phyloP scores from a whole-genome alignment of 1,284 basidiomycete genomes.

The Ustanciosporium gigantosporum region DNA sequence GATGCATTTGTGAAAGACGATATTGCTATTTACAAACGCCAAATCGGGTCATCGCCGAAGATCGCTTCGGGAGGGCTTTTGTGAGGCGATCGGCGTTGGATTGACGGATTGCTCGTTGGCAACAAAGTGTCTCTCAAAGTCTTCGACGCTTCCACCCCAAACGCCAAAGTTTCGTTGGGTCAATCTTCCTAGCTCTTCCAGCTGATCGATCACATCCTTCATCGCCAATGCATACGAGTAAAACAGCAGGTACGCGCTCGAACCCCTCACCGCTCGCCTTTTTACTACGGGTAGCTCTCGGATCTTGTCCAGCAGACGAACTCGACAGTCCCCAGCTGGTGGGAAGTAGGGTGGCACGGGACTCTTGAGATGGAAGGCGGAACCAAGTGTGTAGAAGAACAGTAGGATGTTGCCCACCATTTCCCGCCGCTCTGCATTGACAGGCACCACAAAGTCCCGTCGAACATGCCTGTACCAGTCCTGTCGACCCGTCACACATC shows the following conservation, averaged over 20 bases:
- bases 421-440: constrained; percentile 74
- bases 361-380: constrained; percentile 83
- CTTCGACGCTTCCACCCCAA: constrained; percentile 40
- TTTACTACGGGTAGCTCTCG: constrained; percentile 77
- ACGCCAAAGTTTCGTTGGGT: constrained; percentile 52
- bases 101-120: constrained; percentile 8
- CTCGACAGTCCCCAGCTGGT: constrained; percentile 80
- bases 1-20: no score
- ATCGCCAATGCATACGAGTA: constrained; percentile 92
- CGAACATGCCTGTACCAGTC: constrained; percentile 85
- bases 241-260: constrained; percentile 80
- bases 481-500: constrained; percentile 87
- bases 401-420: constrained; percentile 89
- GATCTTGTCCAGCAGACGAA: constrained; percentile 67
- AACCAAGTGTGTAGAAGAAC: constrained; percentile 83
- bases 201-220: constrained; percentile 62
- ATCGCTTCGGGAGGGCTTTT: constrained; percentile 9
- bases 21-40: no score
- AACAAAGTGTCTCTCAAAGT: constrained; percentile 48
- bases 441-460: constrained; percentile 76
- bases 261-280: constrained; percentile 64
- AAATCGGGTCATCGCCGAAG: no score
- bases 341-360: constrained; percentile 93
- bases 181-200: constrained; percentile 39
- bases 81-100: constrained; percentile 18